These are phyloP conservation scores for Stephania yunnanensis DNA, from an alignment of 164 flowering plant genomes.

Conservation along the genomic window DNA sequence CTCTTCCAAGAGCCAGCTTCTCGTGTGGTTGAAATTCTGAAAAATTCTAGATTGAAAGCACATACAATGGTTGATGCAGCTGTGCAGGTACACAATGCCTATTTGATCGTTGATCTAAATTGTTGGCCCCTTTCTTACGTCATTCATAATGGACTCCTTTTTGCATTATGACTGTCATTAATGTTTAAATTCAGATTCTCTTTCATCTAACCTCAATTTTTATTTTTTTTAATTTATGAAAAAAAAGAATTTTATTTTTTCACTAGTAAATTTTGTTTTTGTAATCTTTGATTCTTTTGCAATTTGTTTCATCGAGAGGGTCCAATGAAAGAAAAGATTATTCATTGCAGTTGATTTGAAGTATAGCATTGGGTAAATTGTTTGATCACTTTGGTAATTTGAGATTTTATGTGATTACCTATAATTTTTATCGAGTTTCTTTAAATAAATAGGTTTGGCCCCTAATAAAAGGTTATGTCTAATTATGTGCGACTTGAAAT, in stretches of 20 bases:
- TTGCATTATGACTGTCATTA: background rate
- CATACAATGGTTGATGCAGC: slow-evolving; percentile 60
- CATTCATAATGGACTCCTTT: background rate
- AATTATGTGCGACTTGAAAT: background rate
- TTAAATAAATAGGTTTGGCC: background rate
- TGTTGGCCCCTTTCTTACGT: too few species aligned
- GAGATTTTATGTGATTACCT: too few species aligned
- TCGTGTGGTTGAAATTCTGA: slow-evolving; percentile 48
- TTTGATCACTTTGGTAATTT: too few species aligned
- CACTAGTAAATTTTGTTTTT: background rate
- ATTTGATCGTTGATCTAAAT: background rate
- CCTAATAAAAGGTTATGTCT: background rate
- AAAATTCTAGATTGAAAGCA: slow-evolving; percentile 51
- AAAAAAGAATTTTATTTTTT: background rate
- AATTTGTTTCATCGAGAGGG: background rate
- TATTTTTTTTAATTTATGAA: background rate
- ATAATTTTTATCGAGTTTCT: too few species aligned
- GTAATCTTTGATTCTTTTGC: background rate
- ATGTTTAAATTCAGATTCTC: background rate
- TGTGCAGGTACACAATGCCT: slow-evolving; percentile 37
- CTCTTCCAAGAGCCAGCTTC: slow-evolving; percentile 34
- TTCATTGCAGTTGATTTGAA: background rate
- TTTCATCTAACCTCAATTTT: background rate
- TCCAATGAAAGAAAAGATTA: too few species aligned
- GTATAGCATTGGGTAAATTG: too few species aligned